Evolutionary conservation across 148 eudicot species (phyloP).

Genomic region (Rhododendron simsii): DNA sequence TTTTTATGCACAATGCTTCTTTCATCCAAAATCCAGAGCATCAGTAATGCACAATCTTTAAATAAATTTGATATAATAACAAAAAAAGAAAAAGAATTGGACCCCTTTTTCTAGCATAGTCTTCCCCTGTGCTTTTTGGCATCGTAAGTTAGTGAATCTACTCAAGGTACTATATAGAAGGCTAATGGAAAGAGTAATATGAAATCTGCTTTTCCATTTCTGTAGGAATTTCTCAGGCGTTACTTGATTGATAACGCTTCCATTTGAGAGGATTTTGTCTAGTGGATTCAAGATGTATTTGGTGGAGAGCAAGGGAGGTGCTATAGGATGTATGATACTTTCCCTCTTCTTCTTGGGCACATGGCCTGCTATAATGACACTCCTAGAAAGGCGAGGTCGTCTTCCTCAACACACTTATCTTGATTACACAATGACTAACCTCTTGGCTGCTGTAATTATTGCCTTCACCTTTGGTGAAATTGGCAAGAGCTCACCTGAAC

Average conservation of each 20-base stretch:
- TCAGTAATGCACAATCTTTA: not conserved
- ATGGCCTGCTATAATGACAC: conserved; percentile 64
- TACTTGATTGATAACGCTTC: conserved; percentile 1
- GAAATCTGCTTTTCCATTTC: not conserved
- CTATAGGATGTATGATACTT: conserved; percentile 68
- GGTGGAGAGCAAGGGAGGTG: conserved; percentile 76
- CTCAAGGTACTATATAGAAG: not conserved
- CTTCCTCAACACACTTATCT: conserved; percentile 88
- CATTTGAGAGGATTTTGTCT: conserved; percentile 7
- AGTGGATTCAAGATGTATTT: conserved; percentile 47
- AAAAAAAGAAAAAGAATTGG: not conserved
- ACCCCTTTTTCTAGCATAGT: not conserved
- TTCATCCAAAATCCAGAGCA: not conserved
- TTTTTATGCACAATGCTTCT: not conserved
- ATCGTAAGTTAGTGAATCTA: not conserved
- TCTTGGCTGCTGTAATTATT: conserved; percentile 68
- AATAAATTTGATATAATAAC: not conserved
- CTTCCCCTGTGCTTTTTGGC: not conserved
- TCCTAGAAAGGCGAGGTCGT: conserved; percentile 68
- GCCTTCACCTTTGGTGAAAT: conserved; percentile 85
- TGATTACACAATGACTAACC: conserved; percentile 74
- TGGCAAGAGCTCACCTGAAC: conserved; percentile 41
- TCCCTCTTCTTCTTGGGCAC: conserved; percentile 65
- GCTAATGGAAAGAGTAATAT: not conserved
- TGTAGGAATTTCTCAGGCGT: not conserved